Evolutionary conservation across 495 filamentous ascomycete species (phyloP).

Genomic region (Aspergillus indologenus): DNA sequence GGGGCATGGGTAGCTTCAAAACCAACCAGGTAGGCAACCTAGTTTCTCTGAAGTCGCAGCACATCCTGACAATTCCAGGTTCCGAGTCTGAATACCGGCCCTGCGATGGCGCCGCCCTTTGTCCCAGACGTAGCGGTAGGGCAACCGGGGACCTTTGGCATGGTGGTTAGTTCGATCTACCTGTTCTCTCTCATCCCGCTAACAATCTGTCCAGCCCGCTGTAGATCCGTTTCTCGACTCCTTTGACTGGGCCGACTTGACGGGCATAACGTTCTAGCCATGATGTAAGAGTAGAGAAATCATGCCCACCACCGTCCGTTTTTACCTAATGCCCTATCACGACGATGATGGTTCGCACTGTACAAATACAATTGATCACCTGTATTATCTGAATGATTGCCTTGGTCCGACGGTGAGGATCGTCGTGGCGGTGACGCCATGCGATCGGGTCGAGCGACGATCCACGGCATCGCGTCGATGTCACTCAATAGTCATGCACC

Average conservation of each 20-base stretch:
- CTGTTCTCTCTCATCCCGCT: not conserved
- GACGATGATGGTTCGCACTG: slow-evolving; percentile 3
- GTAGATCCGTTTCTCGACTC: slow-evolving; percentile 46
- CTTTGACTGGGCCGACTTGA: slow-evolving; percentile 45
- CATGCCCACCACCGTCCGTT: not conserved
- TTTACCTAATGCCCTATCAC: not conserved
- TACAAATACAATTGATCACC: not conserved
- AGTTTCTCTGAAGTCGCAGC: not conserved
- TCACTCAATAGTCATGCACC: not conserved
- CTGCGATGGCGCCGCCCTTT: slow-evolving; percentile 26
- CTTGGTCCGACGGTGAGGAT: not conserved
- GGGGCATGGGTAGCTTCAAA: slow-evolving; percentile 35
- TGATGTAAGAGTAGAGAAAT: slow-evolving; percentile 9
- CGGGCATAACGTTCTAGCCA: slow-evolving; percentile 33
- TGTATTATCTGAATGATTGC: not conserved
- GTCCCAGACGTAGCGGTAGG: slow-evolving; percentile 29
- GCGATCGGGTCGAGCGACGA: not conserved
- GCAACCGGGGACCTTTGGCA: slow-evolving; percentile 25
- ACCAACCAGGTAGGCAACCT: slow-evolving; percentile 31
- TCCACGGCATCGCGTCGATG: not conserved
- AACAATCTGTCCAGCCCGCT: slow-evolving; percentile 24
- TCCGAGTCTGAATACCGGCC: slow-evolving; percentile 26
- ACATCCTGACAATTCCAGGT: slow-evolving; percentile 12
- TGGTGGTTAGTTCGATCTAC: slow-evolving; percentile 26
- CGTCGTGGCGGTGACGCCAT: not conserved